Conservation (phyloP, 768 basidiomycete species). For the Lentinula detonsa region DNA sequence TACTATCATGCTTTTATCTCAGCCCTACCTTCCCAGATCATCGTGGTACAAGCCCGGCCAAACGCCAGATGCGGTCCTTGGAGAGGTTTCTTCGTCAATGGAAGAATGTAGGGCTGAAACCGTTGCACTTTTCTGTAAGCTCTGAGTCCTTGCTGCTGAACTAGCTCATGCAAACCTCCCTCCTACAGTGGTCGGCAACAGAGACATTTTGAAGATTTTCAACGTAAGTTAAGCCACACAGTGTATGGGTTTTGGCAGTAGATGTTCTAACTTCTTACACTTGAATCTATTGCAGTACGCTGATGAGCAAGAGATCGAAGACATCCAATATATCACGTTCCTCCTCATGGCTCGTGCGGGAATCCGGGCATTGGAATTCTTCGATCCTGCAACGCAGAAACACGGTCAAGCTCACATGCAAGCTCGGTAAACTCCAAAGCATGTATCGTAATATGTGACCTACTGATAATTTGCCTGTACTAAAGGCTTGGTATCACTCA, state of each 20-base stretch:
- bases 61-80: slow-evolving; percentile 75
- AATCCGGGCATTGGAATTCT: slow-evolving; percentile 66
- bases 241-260: too few species aligned
- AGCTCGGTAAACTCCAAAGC: slow-evolving; percentile 50
- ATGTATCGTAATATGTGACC: background rate
- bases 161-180: background rate
- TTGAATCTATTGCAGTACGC: slow-evolving; percentile 42
- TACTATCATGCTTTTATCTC: background rate
- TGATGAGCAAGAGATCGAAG: slow-evolving; percentile 61
- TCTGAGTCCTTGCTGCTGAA: background rate
- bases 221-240: slow-evolving; percentile 38
- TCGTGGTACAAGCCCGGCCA: slow-evolving; percentile 90
- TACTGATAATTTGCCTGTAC: background rate
- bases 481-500: slow-evolving; percentile 76
- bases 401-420: slow-evolving; percentile 92
- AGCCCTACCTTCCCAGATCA: slow-evolving; percentile 32
- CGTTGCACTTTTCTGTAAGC: slow-evolving; percentile 73
- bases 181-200: slow-evolving; percentile 60
- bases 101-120: slow-evolving; percentile 93
- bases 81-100: slow-evolving; percentile 85
- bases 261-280: too few species aligned
- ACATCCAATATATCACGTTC: slow-evolving; percentile 78
- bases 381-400: slow-evolving; percentile 73
- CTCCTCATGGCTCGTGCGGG: slow-evolving; percentile 84
- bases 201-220: slow-evolving; percentile 76